Base-by-base conservation (phyloP, 768 basidiomycete genomes). In the Suillus tomentosus region DNA sequence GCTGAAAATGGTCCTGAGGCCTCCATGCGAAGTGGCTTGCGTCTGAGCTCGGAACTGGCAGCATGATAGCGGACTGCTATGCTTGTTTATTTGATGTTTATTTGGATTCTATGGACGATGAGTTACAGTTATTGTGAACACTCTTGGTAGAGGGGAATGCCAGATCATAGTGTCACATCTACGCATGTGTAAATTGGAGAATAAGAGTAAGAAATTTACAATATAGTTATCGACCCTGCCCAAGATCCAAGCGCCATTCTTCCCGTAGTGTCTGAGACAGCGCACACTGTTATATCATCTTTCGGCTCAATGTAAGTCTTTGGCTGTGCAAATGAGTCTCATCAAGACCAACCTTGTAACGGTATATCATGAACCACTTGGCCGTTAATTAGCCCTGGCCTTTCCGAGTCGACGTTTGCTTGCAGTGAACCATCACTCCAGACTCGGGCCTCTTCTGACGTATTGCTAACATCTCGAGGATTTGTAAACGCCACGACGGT, bases 261-360 rank as follows among this genome's bases (percentile, higher is more conserved):
- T 7, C 84, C 84, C 60, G 70, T 80, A 48, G 77, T 72, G 65
- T 85, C 84, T 6, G 78, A 78, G 45, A 85, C 76, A 10, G 81
- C 76, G 65, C 83, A 85, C 60, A 76, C 74, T 13, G 73, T 80
- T 7, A 83, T 71, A 66, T 84, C 84, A 66, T 84, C 83, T 80
- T 54, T 27, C 27, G 15, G 22, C 3, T 40, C 19, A 19, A 11
- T 22, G 22, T 60, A 34, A 62, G 48, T 56, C 22, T 10, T 6
- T 39, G 14, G 17, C 9, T 27, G 17, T 27, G 1, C 39, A 42
- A 42, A 42, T 10, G 17, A 31, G 24, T 19, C 40, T 24, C 14
- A 39, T 31, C n/a, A 48, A 57, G 60, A 66, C 70, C 4, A 11
- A 76, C 72, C 76, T 69, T 68, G 73, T 51, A 75, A 72, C 5